Conservation (phyloP, 345 rosid genomes). For the Corchorus olitorius region DNA sequence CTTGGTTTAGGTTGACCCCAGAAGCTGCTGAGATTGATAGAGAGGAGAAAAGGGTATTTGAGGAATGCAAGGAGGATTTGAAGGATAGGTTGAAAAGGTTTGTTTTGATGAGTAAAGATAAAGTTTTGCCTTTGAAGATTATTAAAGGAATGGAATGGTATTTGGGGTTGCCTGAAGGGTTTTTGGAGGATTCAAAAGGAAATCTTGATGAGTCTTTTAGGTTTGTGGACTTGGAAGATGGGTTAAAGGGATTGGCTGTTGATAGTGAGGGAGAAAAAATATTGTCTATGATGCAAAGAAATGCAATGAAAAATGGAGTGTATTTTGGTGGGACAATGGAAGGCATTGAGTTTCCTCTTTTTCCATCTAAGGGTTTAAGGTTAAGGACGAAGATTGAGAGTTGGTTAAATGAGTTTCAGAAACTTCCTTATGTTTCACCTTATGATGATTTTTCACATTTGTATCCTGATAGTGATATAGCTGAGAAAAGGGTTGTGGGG, state of each 20-base stretch:
- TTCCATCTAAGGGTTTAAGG: conserved; percentile 81
- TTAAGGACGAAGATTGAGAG: conserved; percentile 63
- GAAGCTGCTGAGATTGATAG: conserved; percentile 66
- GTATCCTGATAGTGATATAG: conserved; percentile 64
- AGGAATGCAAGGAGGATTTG: conserved; percentile 54
- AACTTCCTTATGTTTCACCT: conserved; percentile 75
- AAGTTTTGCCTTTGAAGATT: conserved; percentile 72
- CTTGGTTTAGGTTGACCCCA: conserved; percentile 87
- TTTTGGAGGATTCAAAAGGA: conserved; percentile 39
- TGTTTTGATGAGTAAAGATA: conserved; percentile 67
- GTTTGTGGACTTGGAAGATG: conserved; percentile 72
- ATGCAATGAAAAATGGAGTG: conserved; percentile 51
- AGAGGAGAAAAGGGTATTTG: conserved; percentile 50
- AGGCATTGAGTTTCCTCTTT: conserved; percentile 67
- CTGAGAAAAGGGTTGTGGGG: conserved; percentile 88
- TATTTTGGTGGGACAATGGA: conserved; percentile 40
- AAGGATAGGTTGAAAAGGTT: conserved; percentile 60
- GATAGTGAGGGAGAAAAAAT: conserved; percentile 35
- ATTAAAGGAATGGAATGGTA: conserved; percentile 84
- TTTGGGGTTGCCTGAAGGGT: conserved; percentile 74
- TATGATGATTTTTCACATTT: conserved; percentile 69
- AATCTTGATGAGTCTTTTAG: conserved; percentile 53
- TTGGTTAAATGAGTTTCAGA: conserved; percentile 75
- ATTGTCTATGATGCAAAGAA: conserved; percentile 62
- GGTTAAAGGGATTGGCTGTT: conserved; percentile 67